Base-by-base conservation (phyloP, 1,139 yeast genomes). In the Pichia sp. region DNA sequence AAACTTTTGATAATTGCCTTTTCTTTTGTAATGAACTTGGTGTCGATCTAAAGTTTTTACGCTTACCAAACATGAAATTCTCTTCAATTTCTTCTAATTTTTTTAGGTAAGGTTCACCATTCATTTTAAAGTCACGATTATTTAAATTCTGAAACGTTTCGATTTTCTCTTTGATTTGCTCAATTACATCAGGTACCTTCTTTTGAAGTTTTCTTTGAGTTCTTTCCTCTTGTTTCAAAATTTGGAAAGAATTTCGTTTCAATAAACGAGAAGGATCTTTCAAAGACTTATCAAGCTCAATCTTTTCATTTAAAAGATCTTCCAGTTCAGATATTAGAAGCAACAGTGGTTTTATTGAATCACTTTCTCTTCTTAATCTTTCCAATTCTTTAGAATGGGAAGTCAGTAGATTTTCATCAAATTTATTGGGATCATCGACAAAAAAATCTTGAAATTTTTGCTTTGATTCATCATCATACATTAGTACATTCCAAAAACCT, bases 251-350 rank as follows among this genome's bases (percentile, higher is more conserved):
- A 49, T 86, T 80, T 53, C 84, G 76, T 47, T 84, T 74, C 39
- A 84, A 64, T 33, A 89, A 67, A 47, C 97, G 69, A 0, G 93
- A 79, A 0, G 96, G 79, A 56, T 91, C 94, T 52, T 78, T 81
- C 1, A 84, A 74, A 5, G 93, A 77, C 49, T 77, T 81, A 35
- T 71, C 78, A 31, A 91, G 67, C 39, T 75, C 75, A 4, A 61
- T 56, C 50, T 82, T 82, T 52, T 86, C 95, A 18, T 66, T 62
- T 28, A 77, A 61, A 15, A 89, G 60, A 7, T 68, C 72, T 36
- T 71, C 66, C 48, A 84, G 71, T 41, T 73, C 74, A 4, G 72
- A 68, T 34, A 82, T 74, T 12, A 73, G 59, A 8, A 67, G 62
- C 34, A 86, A 60, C 9, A 85, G 67, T 0, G 80, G 79, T 44